Base-by-base conservation (phyloP, 2,329 filamentous ascomycete genomes). In the Epichloe festucae region DNA sequence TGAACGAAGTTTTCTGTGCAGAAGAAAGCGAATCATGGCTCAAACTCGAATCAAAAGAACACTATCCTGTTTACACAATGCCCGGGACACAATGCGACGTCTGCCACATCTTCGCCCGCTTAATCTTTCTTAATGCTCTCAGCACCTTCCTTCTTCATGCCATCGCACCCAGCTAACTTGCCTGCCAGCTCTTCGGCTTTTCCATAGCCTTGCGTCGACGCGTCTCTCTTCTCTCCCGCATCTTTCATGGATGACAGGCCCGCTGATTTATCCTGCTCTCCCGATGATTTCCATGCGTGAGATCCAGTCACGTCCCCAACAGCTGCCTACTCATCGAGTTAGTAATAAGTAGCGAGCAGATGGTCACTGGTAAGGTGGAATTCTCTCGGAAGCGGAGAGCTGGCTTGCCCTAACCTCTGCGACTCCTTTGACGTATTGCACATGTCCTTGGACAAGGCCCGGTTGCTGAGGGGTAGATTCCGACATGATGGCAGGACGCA, bases 381-480 rank as follows among this genome's bases (percentile, higher is more conserved):
- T 10, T 3, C 14, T 23, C 21, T 7, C 12, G 36, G 43, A 47
- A 36, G 27, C 12, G 21, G 17, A 45, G 31, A n/a, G 11, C 23
- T 10, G 11, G 23, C 5, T 21, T 2, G 5, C n/a, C 61, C 66
- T 52, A 66, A 82, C 84, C 69, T 84, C 80, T 51, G 79, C 76
- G 6, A 79, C 79, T 49, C 83, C 84, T 61, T 86, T 87, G 60
- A 79, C 74, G 60, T 85, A 87, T 61, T 85, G 78, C 35, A 74
- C 81, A 62, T 87, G 84, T 42, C 77, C 74, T 53, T 74, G 71
- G 43, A 86, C 61, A 56, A 87, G 79, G 44, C 81, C 75, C 19
- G 82, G 77, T 54, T 79, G 70, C 54, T 73, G 49, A 7, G 52
- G 7, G 7, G 15, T 51, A 7, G 44, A 40, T 21, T 42, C 49